Evolutionary conservation across 768 basidiomycete genomes (phyloP).

Genomic region (Suillus variegatus): DNA sequence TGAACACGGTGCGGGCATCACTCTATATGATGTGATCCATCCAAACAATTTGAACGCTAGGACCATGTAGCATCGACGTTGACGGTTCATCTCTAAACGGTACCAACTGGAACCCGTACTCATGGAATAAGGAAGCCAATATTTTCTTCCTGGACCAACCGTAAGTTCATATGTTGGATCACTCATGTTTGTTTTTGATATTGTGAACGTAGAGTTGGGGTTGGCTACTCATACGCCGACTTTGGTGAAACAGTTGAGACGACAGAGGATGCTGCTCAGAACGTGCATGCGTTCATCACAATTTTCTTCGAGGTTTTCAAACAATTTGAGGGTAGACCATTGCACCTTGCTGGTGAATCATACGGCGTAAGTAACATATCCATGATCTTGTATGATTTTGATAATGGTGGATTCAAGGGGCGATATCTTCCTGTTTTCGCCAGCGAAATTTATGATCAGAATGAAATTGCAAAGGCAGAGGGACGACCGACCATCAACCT

Average conservation of each 20-base stretch:
- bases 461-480: constrained; percentile 49
- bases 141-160: constrained; percentile 76
- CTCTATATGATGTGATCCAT: constrained; percentile 29
- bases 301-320: constrained; percentile 82
- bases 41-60: constrained; percentile 37
- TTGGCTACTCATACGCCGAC: constrained; percentile 74
- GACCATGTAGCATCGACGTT: constrained; percentile 64
- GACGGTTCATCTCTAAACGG: constrained; percentile 54
- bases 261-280: constrained; percentile 78
- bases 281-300: constrained; percentile 71
- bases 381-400: constrained; percentile 2
- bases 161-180: constrained; percentile 18
- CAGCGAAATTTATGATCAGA: constrained; percentile 74
- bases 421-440: constrained; percentile 77
- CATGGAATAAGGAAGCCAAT: constrained; percentile 67
- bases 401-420: constrained; percentile 43
- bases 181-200: background rate
- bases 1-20: constrained; percentile 45
- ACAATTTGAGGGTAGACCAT: constrained; percentile 64
- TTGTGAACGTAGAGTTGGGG: constrained; percentile 49
- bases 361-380: constrained; percentile 56
- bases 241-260: constrained; percentile 68
- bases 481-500: constrained; percentile 63
- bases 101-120: constrained; percentile 62
- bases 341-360: constrained; percentile 74